Base-by-base conservation (phyloP, 2,329 filamentous ascomycete genomes). In the Stemphylium vesicarium region DNA sequence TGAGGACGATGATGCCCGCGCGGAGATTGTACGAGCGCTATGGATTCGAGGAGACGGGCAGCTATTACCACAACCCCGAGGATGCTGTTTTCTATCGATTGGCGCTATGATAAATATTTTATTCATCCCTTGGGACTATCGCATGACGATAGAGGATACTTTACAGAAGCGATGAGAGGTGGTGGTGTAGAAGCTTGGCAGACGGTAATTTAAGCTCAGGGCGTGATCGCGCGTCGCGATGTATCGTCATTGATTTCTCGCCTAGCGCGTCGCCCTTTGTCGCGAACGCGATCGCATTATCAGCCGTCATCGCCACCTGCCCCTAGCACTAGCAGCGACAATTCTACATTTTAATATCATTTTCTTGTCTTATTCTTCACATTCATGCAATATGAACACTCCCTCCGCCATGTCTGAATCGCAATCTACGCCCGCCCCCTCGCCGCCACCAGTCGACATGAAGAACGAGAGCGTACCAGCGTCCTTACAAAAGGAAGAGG, bases 1-100 rank as follows among this genome's bases (percentile, higher is more conserved):
- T 87, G 52, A 70, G 77, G 8, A 74, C 65, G 6, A 87, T 87
- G 85, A 68, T 57, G 11, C 73, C 75, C 10, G 84, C 85, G 16
- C 76, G 77, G 54, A 68, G 62, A 29, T 59, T 86, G 59, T 87
- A 87, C 71, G 66, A 66, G 43, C 67, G 66, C 4, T 66, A 79
- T 56, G 84, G 85, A 1, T 87, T 87, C 68, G 71, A 73, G 57
- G 78, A 82, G 60, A 79, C 80, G 35, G 74, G 76, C 36, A 67
- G 76, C 20, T 87, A 87, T 63, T 86, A 87, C 68, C 77, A 83
- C 12, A 85, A 81, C 31, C 60, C 85, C 32, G 74, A 81, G 45
- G 79, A 77, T 24, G 85, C 83, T 6, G 72, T 81, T 13, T 87
- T 85, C 64, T 73, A 86, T 64, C 76, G 71, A 24, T 60, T 80